phyloP scores from a whole-genome alignment of 2,329 filamentous ascomycete genomes.

The Chaetomium olivaceum region DNA sequence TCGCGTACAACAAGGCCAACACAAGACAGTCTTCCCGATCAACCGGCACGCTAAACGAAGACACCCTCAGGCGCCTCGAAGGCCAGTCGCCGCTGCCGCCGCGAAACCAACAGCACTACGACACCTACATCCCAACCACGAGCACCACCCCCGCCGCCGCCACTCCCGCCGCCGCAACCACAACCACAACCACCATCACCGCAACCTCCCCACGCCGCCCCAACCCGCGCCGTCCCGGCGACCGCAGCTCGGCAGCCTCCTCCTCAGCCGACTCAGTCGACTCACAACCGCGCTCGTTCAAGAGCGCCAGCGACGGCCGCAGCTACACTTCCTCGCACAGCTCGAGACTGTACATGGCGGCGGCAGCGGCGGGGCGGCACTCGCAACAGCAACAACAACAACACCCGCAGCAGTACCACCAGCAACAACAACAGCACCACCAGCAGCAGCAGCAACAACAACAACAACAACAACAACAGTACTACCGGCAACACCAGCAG shows the following conservation, averaged over 20 bases:
- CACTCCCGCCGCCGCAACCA: neutral
- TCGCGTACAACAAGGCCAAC: constrained; percentile 15
- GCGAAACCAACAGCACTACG: constrained; percentile 17
- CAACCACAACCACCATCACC: constrained; percentile 7
- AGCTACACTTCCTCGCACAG: constrained; percentile 32
- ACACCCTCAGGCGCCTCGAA: constrained; percentile 34
- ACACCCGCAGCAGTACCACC: neutral
- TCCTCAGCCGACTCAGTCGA: constrained; percentile 33
- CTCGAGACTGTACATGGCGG: constrained; percentile 28
- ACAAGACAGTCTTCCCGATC: constrained; percentile 6
- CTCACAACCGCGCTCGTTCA: constrained; percentile 26
- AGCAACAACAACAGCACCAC: constrained; percentile 4
- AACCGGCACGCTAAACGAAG: constrained; percentile 31
- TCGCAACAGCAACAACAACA: neutral
- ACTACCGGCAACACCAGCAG: neutral
- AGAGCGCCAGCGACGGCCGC: constrained; percentile 27
- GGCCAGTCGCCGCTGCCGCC: constrained; percentile 22
- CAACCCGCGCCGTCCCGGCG: constrained; percentile 10
- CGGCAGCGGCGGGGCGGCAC: neutral
- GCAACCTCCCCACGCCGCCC: constrained; percentile 13
- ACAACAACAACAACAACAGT: constrained; percentile 6
- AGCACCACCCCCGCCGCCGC: constrained; percentile 17
- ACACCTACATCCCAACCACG: constrained; percentile 30
- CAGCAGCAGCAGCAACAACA: neutral
- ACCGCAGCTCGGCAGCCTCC: constrained; percentile 31